phyloP scores from a whole-genome alignment of 2,329 filamentous ascomycete species.

The Paracoccidioides brasiliensis region DNA sequence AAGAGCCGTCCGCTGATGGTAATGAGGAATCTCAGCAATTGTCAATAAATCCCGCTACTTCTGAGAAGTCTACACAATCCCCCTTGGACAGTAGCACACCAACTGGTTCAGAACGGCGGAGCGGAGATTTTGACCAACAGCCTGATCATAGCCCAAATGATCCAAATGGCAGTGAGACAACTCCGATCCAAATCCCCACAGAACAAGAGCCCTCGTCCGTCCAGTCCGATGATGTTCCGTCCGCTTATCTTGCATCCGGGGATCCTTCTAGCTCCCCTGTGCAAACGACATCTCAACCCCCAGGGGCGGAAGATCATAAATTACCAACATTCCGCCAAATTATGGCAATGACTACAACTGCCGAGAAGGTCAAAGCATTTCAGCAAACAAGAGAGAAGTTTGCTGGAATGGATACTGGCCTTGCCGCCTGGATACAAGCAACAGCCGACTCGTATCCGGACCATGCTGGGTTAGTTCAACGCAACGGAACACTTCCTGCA shows the following conservation, averaged over 20 bases:
- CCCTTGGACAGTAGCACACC: not conserved
- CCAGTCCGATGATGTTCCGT: not conserved
- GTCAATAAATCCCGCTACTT: not conserved
- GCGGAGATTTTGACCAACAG: not conserved
- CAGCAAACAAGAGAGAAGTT: conserved; percentile 59
- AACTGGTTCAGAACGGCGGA: not conserved
- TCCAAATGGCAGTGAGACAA: not conserved
- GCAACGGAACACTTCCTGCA: conserved; percentile 22
- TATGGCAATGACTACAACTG: conserved; percentile 49
- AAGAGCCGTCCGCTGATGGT: conserved; percentile 15
- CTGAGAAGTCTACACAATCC: not conserved
- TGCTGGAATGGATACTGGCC: conserved; percentile 58
- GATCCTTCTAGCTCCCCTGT: not conserved
- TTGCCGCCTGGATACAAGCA: conserved; percentile 47
- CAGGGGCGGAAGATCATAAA: conserved; percentile 21
- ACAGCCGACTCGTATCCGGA: conserved; percentile 41
- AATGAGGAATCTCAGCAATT: conserved; percentile 2
- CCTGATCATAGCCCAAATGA: not conserved
- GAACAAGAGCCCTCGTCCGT: not conserved
- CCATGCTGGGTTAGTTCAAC: conserved; percentile 33
- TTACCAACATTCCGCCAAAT: conserved; percentile 63
- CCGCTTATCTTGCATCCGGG: not conserved
- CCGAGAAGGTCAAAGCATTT: conserved; percentile 61
- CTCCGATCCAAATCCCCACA: not conserved
- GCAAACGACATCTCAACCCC: conserved; percentile 5